Conservation (phyloP, 2,329 filamentous ascomycete species). For the Teratosphaeria gauchensis region DNA sequence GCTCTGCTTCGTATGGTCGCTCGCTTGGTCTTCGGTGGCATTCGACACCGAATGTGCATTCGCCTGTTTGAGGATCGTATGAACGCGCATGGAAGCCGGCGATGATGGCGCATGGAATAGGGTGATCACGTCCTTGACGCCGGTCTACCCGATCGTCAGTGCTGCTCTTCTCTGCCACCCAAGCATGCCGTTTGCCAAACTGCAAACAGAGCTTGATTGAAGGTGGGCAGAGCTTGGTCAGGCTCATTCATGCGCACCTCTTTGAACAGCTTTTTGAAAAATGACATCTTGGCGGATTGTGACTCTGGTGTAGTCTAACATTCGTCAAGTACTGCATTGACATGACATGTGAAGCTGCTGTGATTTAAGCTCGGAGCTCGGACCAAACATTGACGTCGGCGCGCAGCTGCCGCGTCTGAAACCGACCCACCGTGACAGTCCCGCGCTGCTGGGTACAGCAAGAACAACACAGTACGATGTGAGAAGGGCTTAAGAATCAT, state of each 20-base stretch:
- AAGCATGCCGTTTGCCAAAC: neutral
- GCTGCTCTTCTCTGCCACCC: slow-evolving; percentile 1
- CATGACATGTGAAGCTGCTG: neutral
- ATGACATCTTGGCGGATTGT: slow-evolving; percentile 23
- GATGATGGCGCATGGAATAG: slow-evolving; percentile 83
- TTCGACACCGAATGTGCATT: slow-evolving; percentile 58
- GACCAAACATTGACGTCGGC: neutral
- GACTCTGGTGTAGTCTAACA: neutral
- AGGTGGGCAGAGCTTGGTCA: neutral
- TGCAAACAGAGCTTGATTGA: neutral
- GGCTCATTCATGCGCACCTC: slow-evolving; percentile 28
- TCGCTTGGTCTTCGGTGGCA: slow-evolving; percentile 66
- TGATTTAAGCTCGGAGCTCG: neutral
- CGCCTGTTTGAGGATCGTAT: slow-evolving; percentile 69
- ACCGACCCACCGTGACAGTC: neutral
- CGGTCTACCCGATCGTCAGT: slow-evolving; percentile 21
- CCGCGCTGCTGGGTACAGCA: too few relatives aligned
- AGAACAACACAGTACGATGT: too few relatives aligned
- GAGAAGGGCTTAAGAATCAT: too few relatives aligned
- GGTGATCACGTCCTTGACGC: slow-evolving; percentile 69
- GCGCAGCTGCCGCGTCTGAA: neutral
- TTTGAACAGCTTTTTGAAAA: slow-evolving; percentile 40
- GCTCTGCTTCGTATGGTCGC: slow-evolving; percentile 53
- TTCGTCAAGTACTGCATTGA: neutral
- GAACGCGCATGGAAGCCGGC: slow-evolving; percentile 62